Evolutionary conservation across 1,139 yeast species (phyloP).

Genomic region (Debaryomyces sp.): DNA sequence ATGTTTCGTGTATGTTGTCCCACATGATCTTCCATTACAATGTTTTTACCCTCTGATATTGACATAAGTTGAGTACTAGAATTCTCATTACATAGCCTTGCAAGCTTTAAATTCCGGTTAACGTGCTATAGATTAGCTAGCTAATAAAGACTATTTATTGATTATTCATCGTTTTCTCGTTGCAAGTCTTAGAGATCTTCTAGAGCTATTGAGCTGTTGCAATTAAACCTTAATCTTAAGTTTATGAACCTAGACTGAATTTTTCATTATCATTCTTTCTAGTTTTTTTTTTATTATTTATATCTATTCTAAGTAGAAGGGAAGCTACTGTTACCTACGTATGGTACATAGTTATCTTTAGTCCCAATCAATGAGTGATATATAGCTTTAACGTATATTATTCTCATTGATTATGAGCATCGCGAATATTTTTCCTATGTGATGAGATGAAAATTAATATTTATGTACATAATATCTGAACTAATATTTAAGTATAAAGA

Average conservation of each 20-base stretch:
- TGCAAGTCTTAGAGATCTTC: background rate
- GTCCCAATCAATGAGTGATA: background rate
- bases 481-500: background rate
- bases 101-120: background rate
- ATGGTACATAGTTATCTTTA: background rate
- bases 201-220: background rate
- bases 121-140: conserved; percentile 3
- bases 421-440: conserved; percentile 6
- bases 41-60: background rate
- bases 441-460: conserved; percentile 11
- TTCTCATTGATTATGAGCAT: conserved; percentile 2
- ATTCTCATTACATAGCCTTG: too few species aligned
- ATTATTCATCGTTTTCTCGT: background rate
- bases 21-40: background rate
- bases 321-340: background rate
- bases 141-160: background rate
- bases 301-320: background rate
- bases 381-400: background rate
- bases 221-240: background rate
- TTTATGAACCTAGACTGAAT: background rate
- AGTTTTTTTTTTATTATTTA: background rate
- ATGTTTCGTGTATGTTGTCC: background rate
- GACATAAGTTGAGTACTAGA: background rate
- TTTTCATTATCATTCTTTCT: background rate
- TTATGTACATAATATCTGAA: background rate